A percentile compares a stretch with the other conserved stretches of the same genome.
Evolutionary conservation across 23 red algal genomes (phyloP).

Genomic region (Agarophyton chilense): DNA sequence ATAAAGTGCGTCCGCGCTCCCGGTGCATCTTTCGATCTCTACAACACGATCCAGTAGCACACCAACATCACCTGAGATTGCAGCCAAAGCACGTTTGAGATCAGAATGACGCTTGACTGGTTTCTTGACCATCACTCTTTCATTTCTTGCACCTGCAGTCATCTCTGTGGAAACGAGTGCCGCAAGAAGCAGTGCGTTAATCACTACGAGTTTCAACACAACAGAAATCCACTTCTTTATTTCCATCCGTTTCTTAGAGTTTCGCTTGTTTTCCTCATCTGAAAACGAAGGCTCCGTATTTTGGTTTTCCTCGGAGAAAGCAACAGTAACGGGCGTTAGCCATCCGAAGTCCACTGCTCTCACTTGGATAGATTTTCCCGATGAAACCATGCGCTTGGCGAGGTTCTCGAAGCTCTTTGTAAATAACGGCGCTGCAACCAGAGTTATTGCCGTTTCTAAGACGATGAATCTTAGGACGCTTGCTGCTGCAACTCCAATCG

Average conservation of each 20-base stretch:
- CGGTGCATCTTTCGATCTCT: not conserved
- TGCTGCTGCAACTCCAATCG: not conserved
- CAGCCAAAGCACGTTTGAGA: not conserved
- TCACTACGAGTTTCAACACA: not conserved
- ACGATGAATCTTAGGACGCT: not conserved
- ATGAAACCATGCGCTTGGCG: not conserved
- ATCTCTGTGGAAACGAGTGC: conserved; percentile 5
- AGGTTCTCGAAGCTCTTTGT: conserved; percentile 8
- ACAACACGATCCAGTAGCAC: not conserved
- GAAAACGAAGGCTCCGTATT: not conserved
- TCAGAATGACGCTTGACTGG: not conserved
- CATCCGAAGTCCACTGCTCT: conserved; percentile 1
- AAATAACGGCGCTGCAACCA: not conserved
- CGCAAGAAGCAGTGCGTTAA: conserved; percentile 8
- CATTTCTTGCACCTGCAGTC: not conserved
- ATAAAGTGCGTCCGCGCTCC: not conserved
- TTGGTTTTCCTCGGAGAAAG: not conserved
- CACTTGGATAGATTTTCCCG: not conserved
- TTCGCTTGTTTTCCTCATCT: not conserved
- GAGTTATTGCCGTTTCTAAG: not conserved
- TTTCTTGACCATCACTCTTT: not conserved
- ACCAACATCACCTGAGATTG: not conserved
- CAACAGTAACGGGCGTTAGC: not conserved
- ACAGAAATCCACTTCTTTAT: not conserved
- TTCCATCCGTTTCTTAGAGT: not conserved